Evolutionary conservation across 805 yeast genomes (phyloP).

Genomic region (Candida nanaspora): DNA sequence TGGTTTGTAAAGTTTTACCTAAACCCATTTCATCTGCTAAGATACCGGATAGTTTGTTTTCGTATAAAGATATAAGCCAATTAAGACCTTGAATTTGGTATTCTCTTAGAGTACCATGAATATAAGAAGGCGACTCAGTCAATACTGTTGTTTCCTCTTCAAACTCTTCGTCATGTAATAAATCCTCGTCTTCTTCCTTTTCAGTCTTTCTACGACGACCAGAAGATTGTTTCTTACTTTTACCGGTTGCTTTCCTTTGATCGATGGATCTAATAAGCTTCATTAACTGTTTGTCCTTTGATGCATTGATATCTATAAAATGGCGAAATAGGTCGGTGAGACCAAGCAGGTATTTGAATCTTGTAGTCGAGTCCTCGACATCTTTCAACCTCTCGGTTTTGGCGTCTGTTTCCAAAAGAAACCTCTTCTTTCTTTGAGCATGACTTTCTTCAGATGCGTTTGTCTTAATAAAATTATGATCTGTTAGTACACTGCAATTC

Average conservation of each 20-base stretch:
- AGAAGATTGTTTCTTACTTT: conserved; percentile 15
- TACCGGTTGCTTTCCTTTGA: conserved; percentile 34
- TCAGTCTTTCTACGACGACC: conserved; percentile 78
- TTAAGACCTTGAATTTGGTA: conserved; percentile 93
- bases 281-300: conserved; percentile 68
- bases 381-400: conserved; percentile 47
- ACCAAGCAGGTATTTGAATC: conserved; percentile 76
- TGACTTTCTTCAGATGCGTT: no score
- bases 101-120: conserved; percentile 75
- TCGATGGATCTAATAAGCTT: conserved; percentile 53
- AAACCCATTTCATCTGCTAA: conserved; percentile 98
- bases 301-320: conserved; percentile 74
- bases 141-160: conserved; percentile 63
- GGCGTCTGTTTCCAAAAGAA: conserved; percentile 45
- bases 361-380: conserved; percentile 62
- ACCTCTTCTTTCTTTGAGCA: conserved; percentile 39
- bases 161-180: conserved; percentile 72
- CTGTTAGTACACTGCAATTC: no score
- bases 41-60: conserved; percentile 84
- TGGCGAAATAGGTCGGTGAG: conserved; percentile 83
- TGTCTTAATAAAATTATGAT: no score
- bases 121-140: conserved; percentile 76
- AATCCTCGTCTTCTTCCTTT: conserved; percentile 92
- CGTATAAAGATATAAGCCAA: conserved; percentile 87
- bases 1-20: conserved; percentile 93